Conservation (phyloP, 106 monocot species). For the Platanthera guangdongensis region DNA sequence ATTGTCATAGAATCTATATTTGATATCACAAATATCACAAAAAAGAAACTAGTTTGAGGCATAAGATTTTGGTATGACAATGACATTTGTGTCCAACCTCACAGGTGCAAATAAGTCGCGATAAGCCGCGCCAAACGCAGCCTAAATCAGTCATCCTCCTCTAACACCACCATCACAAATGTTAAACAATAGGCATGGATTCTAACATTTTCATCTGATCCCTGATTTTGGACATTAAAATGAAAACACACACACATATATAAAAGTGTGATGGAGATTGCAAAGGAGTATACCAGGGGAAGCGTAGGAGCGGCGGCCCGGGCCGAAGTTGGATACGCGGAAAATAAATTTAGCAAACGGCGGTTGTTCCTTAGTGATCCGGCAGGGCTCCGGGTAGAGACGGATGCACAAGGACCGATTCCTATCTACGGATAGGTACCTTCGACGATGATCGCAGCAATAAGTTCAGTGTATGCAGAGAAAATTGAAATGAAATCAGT, state of each 20-base stretch:
- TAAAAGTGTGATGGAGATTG: not conserved
- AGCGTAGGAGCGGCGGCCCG: constrained; percentile 47
- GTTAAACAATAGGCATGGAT: no score
- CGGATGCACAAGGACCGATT: constrained; percentile 58
- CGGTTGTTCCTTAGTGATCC: constrained; percentile 66
- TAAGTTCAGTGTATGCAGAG: not conserved
- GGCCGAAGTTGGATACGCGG: constrained; percentile 53
- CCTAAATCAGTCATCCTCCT: no score
- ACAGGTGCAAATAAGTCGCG: no score
- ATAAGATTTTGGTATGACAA: no score
- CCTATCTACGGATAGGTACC: constrained; percentile 62
- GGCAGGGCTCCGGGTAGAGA: constrained; percentile 67
- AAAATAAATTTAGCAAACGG: constrained; percentile 67
- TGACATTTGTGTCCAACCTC: no score
- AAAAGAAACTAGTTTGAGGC: no score
- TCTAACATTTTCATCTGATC: no score
- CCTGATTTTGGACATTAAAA: no score
- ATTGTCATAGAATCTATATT: no score
- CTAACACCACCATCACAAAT: no score
- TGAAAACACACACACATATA: not conserved
- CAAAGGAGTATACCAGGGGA: constrained; percentile 41
- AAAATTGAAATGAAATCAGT: not conserved
- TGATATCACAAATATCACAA: no score
- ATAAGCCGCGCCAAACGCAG: no score
- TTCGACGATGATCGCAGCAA: not conserved